A percentile compares a stretch with the other conserved stretches of the same genome.
These are phyloP conservation scores for Microcos paniculata DNA, from an alignment of 345 rosid genomes.

Conservation along the genomic window DNA sequence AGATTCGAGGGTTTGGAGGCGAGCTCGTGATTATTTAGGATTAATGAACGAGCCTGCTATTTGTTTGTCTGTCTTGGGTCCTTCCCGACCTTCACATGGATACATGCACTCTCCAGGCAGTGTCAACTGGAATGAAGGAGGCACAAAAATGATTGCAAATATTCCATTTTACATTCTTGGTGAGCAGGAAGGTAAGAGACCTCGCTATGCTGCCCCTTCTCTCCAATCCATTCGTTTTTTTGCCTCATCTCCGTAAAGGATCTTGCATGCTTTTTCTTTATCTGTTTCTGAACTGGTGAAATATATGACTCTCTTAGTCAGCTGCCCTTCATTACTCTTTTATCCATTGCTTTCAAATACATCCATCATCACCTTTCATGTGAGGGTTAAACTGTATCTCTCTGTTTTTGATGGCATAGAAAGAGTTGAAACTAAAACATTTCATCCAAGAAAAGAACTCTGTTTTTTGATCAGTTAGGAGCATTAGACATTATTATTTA, in stretches of 20 bases:
- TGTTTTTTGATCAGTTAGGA: too few relatives aligned
- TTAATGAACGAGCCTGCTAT: conserved; percentile 84
- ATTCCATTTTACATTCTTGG: conserved; percentile 85
- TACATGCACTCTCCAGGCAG: conserved; percentile 54
- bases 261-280: not conserved
- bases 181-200: conserved; percentile 65
- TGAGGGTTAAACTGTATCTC: too few relatives aligned
- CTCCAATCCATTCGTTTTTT: too few relatives aligned
- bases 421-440: too few relatives aligned
- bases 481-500: not conserved
- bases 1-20: conserved; percentile 76
- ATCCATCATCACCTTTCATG: too few relatives aligned
- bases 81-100: conserved; percentile 53
- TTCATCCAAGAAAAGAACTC: too few relatives aligned
- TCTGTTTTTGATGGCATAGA: too few relatives aligned
- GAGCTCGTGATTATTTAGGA: conserved; percentile 87
- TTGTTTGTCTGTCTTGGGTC: conserved; percentile 74
- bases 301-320: not conserved
- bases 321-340: not conserved
- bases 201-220: not conserved
- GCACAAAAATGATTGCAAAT: conserved; percentile 63
- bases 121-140: conserved; percentile 84
- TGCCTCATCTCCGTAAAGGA: not conserved
- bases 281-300: not conserved
- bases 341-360: too few relatives aligned